A percentile compares a stretch with the other conserved stretches of the same genome.
Conservation (phyloP, 495 filamentous ascomycete genomes). For the Penicillium goetzii region DNA sequence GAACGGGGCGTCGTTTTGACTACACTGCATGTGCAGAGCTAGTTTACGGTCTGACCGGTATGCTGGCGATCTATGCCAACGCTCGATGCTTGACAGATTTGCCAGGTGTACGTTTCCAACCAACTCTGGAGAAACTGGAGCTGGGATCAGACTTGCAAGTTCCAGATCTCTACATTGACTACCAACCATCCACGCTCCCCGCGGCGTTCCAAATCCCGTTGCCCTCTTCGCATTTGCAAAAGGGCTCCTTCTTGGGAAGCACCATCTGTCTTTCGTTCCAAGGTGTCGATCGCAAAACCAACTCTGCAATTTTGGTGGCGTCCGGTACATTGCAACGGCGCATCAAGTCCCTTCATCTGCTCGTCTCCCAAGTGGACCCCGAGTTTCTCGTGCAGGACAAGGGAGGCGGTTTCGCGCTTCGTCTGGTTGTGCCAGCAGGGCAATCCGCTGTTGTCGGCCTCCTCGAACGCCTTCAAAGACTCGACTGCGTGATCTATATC, state of each 20-base stretch:
- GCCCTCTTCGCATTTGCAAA: constrained; percentile 32
- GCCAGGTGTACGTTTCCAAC: constrained; percentile 36
- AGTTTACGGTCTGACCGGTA: constrained; percentile 44
- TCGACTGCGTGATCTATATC: constrained; percentile 48
- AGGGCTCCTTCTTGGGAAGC: constrained; percentile 37
- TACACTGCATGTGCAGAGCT: constrained; percentile 43
- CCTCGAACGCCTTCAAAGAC: constrained; percentile 45
- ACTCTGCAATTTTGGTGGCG: constrained; percentile 44
- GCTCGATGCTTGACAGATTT: constrained; percentile 44
- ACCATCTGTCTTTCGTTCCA: constrained; percentile 47
- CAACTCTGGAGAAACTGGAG: constrained; percentile 40
- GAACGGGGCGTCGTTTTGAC: constrained; percentile 22
- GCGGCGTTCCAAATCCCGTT: constrained; percentile 35
- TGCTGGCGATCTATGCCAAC: constrained; percentile 48
- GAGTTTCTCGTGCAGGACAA: constrained; percentile 41
- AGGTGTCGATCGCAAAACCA: constrained; percentile 42
- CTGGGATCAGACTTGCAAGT: constrained; percentile 36
- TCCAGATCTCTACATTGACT: constrained; percentile 44
- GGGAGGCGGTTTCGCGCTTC: constrained; percentile 45
- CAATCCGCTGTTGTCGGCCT: constrained; percentile 40
- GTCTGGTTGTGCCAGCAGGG: constrained; percentile 44
- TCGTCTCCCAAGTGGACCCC: constrained; percentile 36
- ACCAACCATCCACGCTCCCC: constrained; percentile 39
- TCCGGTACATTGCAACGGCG: constrained; percentile 38
- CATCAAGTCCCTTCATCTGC: constrained; percentile 30